These are phyloP conservation scores for Ceratocystiopsis sp. DNA, from an alignment of 2,329 filamentous ascomycete genomes.

Conservation along the genomic window DNA sequence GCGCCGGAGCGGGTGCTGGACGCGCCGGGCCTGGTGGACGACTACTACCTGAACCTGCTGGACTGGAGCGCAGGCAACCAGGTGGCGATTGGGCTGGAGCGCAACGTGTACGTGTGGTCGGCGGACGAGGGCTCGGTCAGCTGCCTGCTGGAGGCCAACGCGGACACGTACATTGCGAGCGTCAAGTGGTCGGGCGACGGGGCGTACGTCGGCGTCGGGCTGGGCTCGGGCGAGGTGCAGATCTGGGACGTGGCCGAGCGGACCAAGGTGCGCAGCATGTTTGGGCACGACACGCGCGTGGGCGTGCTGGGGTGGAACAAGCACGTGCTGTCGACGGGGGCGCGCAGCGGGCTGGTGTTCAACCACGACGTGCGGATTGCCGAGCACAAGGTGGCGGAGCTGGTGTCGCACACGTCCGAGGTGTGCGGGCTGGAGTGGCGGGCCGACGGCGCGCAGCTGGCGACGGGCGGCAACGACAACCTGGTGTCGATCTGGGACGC, in stretches of 20 bases:
- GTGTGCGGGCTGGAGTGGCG: constrained; percentile 98
- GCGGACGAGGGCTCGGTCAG: constrained; percentile 82
- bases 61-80: constrained; percentile 98
- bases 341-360: constrained; percentile 85
- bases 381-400: constrained; percentile 94
- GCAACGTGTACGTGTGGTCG: constrained; percentile 96
- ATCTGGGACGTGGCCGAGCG: constrained; percentile 98
- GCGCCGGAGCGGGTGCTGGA: constrained; percentile 93
- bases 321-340: constrained; percentile 87
- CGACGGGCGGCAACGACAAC: constrained; percentile 97
- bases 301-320: constrained; percentile 99
- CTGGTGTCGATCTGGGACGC: constrained; percentile 98
- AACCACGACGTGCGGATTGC: constrained; percentile 98
- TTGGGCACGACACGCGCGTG: constrained; percentile 89
- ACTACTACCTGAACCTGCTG: constrained; percentile 97
- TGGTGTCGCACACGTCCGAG: constrained; percentile 92
- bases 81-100: constrained; percentile 92
- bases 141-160: constrained; percentile 70
- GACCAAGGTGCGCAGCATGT: constrained; percentile 95
- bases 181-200: constrained; percentile 98
- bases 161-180: constrained; percentile 92
- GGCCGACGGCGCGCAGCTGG: constrained; percentile 87
- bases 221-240: constrained; percentile 90
- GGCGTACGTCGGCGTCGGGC: constrained; percentile 86
- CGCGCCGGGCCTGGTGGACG: constrained; percentile 86